Conservation (phyloP, 2,329 filamentous ascomycete genomes). For the Elsinoe necatrix region DNA sequence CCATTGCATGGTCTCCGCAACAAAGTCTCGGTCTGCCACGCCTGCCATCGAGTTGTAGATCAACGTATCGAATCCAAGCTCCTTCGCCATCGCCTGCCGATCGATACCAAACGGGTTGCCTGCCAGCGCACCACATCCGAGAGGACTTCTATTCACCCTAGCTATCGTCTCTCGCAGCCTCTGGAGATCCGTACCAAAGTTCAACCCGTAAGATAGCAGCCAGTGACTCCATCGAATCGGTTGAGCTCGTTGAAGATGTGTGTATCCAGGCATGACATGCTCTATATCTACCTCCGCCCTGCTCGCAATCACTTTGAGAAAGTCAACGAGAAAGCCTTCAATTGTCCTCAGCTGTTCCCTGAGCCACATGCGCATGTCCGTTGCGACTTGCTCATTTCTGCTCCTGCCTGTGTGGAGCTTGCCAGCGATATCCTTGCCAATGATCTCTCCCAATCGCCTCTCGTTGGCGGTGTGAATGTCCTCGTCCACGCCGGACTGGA, state of each 20-base stretch:
- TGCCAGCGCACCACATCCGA: constrained; percentile 68
- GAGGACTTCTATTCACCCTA: constrained; percentile 63
- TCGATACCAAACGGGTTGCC: constrained; percentile 79
- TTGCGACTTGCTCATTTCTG: constrained; percentile 83
- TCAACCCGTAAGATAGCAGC: constrained; percentile 65
- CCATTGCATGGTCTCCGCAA: constrained; percentile 76
- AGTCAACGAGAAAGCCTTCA: constrained; percentile 57
- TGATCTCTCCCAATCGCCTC: constrained; percentile 61
- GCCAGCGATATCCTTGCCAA: constrained; percentile 74
- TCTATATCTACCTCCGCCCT: constrained; percentile 69
- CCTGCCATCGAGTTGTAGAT: constrained; percentile 70
- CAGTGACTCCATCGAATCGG: constrained; percentile 76
- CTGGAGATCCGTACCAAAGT: constrained; percentile 67
- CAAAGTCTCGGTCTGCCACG: constrained; percentile 71
- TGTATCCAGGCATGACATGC: constrained; percentile 79
- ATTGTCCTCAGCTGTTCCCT: constrained; percentile 64
- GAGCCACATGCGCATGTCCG: constrained; percentile 85
- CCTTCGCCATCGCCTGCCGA: constrained; percentile 66
- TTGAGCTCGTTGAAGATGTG: constrained; percentile 74
- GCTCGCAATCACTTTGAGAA: constrained; percentile 59
- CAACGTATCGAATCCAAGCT: constrained; percentile 70
- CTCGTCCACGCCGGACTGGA: constrained; percentile 42
- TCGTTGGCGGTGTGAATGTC: constrained; percentile 51
- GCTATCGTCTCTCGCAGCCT: constrained; percentile 63
- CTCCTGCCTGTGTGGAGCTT: constrained; percentile 85